Evolutionary conservation across 2,329 filamentous ascomycete genomes (phyloP).

Genomic region (Malbranchea zuffiana): DNA sequence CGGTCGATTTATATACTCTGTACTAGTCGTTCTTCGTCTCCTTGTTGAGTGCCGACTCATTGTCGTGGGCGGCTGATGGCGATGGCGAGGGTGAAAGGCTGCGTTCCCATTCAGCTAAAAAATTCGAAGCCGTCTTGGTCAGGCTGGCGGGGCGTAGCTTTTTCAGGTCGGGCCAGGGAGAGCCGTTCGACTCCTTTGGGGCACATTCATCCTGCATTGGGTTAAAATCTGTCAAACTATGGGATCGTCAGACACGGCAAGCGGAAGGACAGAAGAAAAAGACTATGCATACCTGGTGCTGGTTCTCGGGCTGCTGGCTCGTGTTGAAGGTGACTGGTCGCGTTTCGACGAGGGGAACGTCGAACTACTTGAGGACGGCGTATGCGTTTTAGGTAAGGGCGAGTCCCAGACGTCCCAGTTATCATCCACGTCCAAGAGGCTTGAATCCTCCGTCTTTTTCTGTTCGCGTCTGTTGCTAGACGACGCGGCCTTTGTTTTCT

Average conservation of each 20-base stretch:
- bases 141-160: conserved; percentile 64
- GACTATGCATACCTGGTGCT: conserved; percentile 40
- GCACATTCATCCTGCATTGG: conserved; percentile 18
- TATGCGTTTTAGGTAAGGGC: conserved; percentile 33
- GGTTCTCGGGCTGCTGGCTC: conserved; percentile 42
- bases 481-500: conserved; percentile 18
- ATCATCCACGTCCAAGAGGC: conserved; percentile 39
- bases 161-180: conserved; percentile 59
- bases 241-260: conserved; percentile 11
- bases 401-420: conserved; percentile 49
- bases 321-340: conserved; percentile 35
- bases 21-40: no score
- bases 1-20: no score
- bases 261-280: conserved; percentile 10
- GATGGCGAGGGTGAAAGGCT: conserved; percentile 45
- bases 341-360: conserved; percentile 42
- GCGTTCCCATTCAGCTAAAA: conserved; percentile 89
- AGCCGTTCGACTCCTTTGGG: conserved; percentile 29
- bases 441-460: conserved; percentile 28
- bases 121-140: conserved; percentile 67
- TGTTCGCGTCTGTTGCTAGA: conserved; percentile 19
- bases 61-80: neutral
- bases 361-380: conserved; percentile 38
- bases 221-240: conserved; percentile 32
- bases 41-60: no score